Percentiles rank a stretch among this genome's conserved stretches.
phyloP scores from a whole-genome alignment of 2,329 filamentous ascomycete species.

The Alternaria sp. region DNA sequence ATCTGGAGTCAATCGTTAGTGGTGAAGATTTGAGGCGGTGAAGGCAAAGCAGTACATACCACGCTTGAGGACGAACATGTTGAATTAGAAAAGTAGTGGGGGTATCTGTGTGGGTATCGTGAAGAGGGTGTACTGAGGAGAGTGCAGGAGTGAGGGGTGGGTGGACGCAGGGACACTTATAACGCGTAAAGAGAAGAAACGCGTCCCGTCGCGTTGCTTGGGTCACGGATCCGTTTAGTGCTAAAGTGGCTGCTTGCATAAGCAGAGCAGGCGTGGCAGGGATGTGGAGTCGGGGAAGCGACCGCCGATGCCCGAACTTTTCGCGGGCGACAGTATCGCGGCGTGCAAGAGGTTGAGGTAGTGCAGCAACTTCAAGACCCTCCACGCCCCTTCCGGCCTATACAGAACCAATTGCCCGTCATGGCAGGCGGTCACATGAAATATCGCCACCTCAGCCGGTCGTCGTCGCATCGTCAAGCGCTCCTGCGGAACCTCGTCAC shows the following conservation, averaged over 20 bases:
- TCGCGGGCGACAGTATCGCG: constrained; percentile 13
- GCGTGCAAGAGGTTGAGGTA: neutral
- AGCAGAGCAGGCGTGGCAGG: constrained; percentile 8
- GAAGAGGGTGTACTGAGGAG: constrained; percentile 24
- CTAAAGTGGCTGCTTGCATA: constrained; percentile 27
- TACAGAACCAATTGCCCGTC: constrained; percentile 19
- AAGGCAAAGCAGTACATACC: constrained; percentile 39
- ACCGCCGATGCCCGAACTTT: constrained; percentile 35
- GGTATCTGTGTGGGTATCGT: constrained; percentile 39
- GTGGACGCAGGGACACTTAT: constrained; percentile 32
- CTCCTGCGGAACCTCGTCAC: constrained; percentile 95
- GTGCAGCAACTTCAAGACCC: constrained; percentile 9
- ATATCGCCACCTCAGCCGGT: constrained; percentile 86
- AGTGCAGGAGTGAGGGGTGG: constrained; percentile 29
- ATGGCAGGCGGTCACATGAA: constrained; percentile 90
- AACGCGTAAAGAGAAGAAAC: constrained; percentile 34
- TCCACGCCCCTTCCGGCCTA: constrained; percentile 8
- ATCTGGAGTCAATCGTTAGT: constrained; percentile 64
- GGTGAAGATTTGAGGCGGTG: constrained; percentile 28
- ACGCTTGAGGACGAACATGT: constrained; percentile 52
- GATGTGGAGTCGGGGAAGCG: constrained; percentile 20
- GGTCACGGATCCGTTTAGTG: constrained; percentile 19
- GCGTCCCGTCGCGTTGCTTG: constrained; percentile 28
- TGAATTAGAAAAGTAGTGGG: constrained; percentile 33
- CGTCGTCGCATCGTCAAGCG: constrained; percentile 86